Conservation (phyloP, 2,329 filamentous ascomycete genomes). For the Lasiodiplodia sp. region DNA sequence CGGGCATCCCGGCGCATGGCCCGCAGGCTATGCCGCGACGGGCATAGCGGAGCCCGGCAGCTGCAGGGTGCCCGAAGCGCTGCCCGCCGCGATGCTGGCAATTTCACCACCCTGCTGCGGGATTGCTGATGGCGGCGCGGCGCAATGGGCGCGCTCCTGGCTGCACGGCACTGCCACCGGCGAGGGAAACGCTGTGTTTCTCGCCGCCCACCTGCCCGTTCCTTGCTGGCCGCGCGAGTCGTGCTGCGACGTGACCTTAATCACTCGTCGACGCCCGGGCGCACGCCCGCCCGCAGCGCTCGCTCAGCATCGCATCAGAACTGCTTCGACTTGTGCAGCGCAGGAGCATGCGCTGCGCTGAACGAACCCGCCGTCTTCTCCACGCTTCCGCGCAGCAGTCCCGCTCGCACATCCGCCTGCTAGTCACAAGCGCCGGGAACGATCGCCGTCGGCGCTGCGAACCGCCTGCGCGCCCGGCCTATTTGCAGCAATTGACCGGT, state of each 20-base stretch:
- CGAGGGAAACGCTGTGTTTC: slow-evolving; percentile 27
- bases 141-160: slow-evolving; percentile 15
- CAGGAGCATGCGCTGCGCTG: slow-evolving; percentile 1
- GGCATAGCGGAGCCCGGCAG: not conserved
- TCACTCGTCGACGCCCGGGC: slow-evolving; percentile 16
- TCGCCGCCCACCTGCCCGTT: slow-evolving; percentile 26
- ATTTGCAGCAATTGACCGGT: slow-evolving; percentile 23
- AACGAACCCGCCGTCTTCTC: not conserved
- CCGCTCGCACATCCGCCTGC: slow-evolving; percentile 4
- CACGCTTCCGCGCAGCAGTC: not conserved
- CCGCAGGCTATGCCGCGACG: slow-evolving; percentile 17
- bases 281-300: not conserved
- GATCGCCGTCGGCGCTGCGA: slow-evolving; percentile 26
- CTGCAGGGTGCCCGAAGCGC: slow-evolving; percentile 27
- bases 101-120: slow-evolving; percentile 12
- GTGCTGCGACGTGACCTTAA: slow-evolving; percentile 28
- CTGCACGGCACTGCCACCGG: slow-evolving; percentile 26
- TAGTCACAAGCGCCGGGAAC: slow-evolving; percentile 26
- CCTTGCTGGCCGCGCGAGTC: slow-evolving; percentile 24
- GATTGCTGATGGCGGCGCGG: slow-evolving; percentile 24
- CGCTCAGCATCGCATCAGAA: slow-evolving; percentile 4
- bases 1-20: slow-evolving; percentile 19
- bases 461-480: slow-evolving; percentile 24
- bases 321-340: not conserved
- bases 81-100: slow-evolving; percentile 19